Conservation (phyloP, 495 filamentous ascomycete genomes). For the Aspergillus leporis region DNA sequence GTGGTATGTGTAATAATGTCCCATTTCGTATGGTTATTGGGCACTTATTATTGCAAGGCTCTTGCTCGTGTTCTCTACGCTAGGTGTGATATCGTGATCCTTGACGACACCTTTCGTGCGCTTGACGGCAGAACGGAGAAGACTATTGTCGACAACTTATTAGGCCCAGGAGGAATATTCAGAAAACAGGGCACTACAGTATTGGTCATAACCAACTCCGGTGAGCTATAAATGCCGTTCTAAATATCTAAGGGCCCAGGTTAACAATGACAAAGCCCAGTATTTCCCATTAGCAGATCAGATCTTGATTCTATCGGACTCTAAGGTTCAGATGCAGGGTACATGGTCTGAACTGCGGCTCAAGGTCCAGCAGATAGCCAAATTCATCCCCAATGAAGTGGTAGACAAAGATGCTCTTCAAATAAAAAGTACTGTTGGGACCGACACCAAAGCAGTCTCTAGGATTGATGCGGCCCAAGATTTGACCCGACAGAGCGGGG, state of each 20-base stretch:
- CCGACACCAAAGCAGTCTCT: not conserved
- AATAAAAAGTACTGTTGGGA: not conserved
- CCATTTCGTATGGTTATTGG: too few relatives aligned
- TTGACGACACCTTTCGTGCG: slow-evolving; percentile 52
- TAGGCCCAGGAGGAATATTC: slow-evolving; percentile 40
- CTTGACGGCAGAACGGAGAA: slow-evolving; percentile 42
- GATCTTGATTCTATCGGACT: not conserved
- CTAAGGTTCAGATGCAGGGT: not conserved
- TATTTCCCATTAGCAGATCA: not conserved
- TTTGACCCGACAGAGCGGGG: not conserved
- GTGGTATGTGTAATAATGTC: slow-evolving; percentile 30
- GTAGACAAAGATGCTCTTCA: not conserved
- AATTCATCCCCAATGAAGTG: not conserved
- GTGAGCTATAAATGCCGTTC: slow-evolving; percentile 16
- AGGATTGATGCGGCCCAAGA: not conserved
- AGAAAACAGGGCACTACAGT: slow-evolving; percentile 19
- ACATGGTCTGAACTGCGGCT: not conserved
- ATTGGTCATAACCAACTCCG: slow-evolving; percentile 26
- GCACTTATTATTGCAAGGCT: slow-evolving; percentile 15
- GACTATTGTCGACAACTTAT: slow-evolving; percentile 40
- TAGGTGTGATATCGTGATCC: slow-evolving; percentile 32
- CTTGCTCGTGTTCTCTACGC: slow-evolving; percentile 49
- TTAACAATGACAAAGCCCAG: not conserved
- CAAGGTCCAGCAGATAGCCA: not conserved
- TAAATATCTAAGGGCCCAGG: not conserved